Evolutionary conservation across 495 filamentous ascomycete species (phyloP), one percentile per base, ranked within the genome.

Genomic region (Penicillium coprophilum): DNA sequence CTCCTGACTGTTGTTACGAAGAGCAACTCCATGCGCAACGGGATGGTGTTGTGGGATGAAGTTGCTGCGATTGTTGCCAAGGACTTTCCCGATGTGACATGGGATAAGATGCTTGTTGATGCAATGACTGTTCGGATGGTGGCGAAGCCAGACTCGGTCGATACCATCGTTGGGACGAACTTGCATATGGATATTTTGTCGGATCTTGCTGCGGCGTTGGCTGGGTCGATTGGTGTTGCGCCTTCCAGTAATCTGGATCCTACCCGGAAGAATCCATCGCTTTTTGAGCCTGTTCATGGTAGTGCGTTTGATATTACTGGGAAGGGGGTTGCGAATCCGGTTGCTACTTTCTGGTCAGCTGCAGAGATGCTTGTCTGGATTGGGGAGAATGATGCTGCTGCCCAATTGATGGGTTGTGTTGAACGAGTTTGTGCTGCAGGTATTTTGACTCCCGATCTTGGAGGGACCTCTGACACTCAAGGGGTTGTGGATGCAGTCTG

Each of bases 291-390:
- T 9, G 83, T 85, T 17, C 82, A 85, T 60, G 83, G 83, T 0
- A 78, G 73, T 30, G 82, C 83, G 3, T 85, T 84, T 24, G 86
- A 88, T 64, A 87, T 89, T 32, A 82, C 82, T 4, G 86, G 86
- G 0, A 85, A 86, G 63, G 85, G 84, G 0, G 40, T 72, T 43
- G 86, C 86, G 24, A 89, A 89, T 60, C 85, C 86, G 0, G 76
- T 88, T 1, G 86, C 75, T 7, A 83, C 84, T 6, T 82, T 87
- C 60, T 86, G 83, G 84, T 81, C 80, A 0, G 81, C 76, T 7
- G 78, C 77, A 6, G 83, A 86, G 66, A 87, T 87, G 85, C 70
- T 87, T 24, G 64, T 69, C 21, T 87, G 83, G 83, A 53, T 87
- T 21, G 82, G 82, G 0, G 70, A 82, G 65, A 72, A 76, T 38